Conservation (phyloP, 306 rosid genomes). For the Cucurbita maxima region DNA sequence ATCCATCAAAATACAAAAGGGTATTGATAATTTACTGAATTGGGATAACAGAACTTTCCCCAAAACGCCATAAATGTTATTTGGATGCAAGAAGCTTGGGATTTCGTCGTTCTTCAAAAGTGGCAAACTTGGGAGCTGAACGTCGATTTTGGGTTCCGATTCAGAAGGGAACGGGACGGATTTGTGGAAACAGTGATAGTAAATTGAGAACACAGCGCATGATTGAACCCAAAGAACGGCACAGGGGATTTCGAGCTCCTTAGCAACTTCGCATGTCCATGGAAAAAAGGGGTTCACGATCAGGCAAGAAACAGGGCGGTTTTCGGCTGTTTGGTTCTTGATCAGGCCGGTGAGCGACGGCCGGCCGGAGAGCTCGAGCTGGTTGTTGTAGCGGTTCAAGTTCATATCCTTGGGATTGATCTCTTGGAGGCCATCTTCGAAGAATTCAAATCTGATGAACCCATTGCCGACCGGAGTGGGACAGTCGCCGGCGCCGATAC, state of each 20-base stretch:
- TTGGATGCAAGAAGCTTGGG: conserved; percentile 44
- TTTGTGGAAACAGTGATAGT: conserved; percentile 31
- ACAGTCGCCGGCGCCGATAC: conserved; percentile 13
- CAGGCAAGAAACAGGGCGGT: conserved; percentile 34
- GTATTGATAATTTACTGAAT: conserved; percentile 18
- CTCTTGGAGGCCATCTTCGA: not conserved
- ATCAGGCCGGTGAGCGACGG: conserved; percentile 13
- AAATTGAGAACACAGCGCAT: conserved; percentile 34
- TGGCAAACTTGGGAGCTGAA: conserved; percentile 25
- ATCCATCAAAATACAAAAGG: conserved; percentile 43
- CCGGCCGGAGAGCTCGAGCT: conserved; percentile 27
- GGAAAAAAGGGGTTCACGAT: conserved; percentile 51
- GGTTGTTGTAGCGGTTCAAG: not conserved
- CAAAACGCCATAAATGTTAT: conserved; percentile 7
- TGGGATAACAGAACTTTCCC: conserved; percentile 31
- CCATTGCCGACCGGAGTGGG: not conserved
- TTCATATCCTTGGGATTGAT: conserved; percentile 11
- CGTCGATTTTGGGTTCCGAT: conserved; percentile 22
- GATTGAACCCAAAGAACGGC: conserved; percentile 60
- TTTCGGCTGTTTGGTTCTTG: conserved; percentile 14
- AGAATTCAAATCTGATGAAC: not conserved
- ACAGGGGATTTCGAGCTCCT: conserved; percentile 21
- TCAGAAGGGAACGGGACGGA: conserved; percentile 37
- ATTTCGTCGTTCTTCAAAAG: conserved; percentile 34
- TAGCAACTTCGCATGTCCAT: conserved; percentile 50